A percentile compares a stretch with the other conserved stretches of the same genome.
These are phyloP conservation scores for Mortierella polycephala DNA, from an alignment of 371 early-diverging fungal genomes.

Conservation along the genomic window DNA sequence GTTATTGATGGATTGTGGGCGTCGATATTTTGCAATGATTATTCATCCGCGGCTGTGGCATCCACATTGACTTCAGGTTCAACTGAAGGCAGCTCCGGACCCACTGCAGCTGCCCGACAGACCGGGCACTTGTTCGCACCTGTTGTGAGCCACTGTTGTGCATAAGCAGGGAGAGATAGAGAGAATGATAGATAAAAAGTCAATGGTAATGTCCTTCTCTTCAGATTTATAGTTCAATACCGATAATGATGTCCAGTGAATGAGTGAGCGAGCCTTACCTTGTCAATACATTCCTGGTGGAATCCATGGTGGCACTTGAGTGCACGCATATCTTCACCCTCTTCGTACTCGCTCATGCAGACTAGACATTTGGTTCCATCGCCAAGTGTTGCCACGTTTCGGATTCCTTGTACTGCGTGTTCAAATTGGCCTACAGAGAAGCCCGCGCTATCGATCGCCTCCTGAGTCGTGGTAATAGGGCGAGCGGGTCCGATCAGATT, in stretches of 20 bases:
- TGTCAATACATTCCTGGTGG: conserved; percentile 84
- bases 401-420: conserved; percentile 46
- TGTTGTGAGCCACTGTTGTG: conserved; percentile 56
- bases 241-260: background rate
- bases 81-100: conserved; percentile 13
- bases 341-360: conserved; percentile 78
- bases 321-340: conserved; percentile 72
- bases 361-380: conserved; percentile 59
- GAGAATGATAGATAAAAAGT: background rate
- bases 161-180: conserved; percentile 1
- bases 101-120: conserved; percentile 54
- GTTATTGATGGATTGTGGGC: background rate
- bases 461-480: conserved; percentile 64
- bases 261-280: conserved; percentile 33
- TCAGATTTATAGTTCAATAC: background rate
- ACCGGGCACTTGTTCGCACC: conserved; percentile 63
- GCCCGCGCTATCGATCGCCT: conserved; percentile 58
- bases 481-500: conserved; percentile 70
- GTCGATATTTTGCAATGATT: background rate
- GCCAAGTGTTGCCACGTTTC: conserved; percentile 40
- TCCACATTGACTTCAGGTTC: conserved; percentile 20
- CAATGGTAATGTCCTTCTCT: background rate
- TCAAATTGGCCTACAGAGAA: conserved; percentile 55
- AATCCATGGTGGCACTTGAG: conserved; percentile 84
- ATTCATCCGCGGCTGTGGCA: conserved; percentile 10